Percentiles rank a stretch among this genome's conserved stretches.
These are phyloP conservation scores for Penicillium lividum DNA, from an alignment of 495 filamentous ascomycete genomes.

Conservation along the genomic window DNA sequence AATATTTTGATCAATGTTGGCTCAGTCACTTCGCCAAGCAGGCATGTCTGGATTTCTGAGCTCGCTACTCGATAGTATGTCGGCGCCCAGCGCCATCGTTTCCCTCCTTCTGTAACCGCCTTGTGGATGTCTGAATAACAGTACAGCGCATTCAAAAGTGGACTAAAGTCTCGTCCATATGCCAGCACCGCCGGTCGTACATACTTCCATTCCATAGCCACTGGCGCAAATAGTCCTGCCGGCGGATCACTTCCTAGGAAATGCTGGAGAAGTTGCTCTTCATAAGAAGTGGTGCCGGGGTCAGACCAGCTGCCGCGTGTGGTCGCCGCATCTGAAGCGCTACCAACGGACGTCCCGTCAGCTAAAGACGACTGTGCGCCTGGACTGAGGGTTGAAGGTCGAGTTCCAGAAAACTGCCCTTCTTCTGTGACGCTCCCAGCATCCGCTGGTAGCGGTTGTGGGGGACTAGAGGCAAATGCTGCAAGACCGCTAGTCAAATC, in stretches of 20 bases:
- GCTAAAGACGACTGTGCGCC: conserved; percentile 18
- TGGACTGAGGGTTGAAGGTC: conserved; percentile 18
- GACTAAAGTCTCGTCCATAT: conserved; percentile 28
- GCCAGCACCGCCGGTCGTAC: conserved; percentile 29
- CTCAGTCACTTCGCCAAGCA: conserved; percentile 33
- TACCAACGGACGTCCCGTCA: conserved; percentile 20
- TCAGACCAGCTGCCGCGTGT: conserved; percentile 26
- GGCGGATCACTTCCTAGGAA: conserved; percentile 36
- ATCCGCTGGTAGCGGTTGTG: conserved; percentile 15
- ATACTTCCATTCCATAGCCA: conserved; percentile 41
- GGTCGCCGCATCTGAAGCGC: conserved; percentile 18
- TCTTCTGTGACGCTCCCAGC: conserved; percentile 11
- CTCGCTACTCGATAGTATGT: conserved; percentile 37
- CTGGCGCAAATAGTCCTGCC: conserved; percentile 38
- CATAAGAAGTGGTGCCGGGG: conserved; percentile 25
- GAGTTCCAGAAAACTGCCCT: conserved; percentile 11
- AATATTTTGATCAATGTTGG: conserved; percentile 31
- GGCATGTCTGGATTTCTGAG: conserved; percentile 35
- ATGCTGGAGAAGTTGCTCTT: conserved; percentile 37
- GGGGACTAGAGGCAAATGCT: conserved; percentile 16
- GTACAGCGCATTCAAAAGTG: conserved; percentile 36
- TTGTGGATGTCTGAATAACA: conserved; percentile 41
- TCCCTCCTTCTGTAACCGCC: conserved; percentile 29
- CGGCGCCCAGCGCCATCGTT: conserved; percentile 33
- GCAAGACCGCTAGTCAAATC: conserved; percentile 34